Base-by-base conservation (phyloP, 352 stramenopile genomes). In the Pseudoperonospora humuli region DNA sequence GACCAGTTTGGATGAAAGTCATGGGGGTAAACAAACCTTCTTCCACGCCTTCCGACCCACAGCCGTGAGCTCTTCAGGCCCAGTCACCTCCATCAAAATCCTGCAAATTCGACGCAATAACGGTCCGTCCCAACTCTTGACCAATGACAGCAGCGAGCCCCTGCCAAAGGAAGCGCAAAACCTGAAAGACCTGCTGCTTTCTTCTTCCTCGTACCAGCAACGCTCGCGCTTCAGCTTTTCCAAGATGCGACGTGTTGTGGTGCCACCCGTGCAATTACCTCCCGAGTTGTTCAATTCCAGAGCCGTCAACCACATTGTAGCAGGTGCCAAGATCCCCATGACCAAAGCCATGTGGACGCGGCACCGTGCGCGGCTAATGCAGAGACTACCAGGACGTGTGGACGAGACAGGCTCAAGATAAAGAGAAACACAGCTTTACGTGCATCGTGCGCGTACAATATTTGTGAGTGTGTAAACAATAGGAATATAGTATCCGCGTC, bases 261-360 rank as follows among this genome's bases (percentile, higher is more conserved):
- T 72, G 29, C 47, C 64, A 28, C 69, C 69, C 7, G 60, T 77
- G 37, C 39, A 67, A 44, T 70, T 80, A 24, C 63, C 66, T 7
- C 26, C 40, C 7, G 55, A 74, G 36, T 47, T 80, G 20, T 40
- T 43, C 33, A 33, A 40, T 45, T 35, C 57, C 48, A 50, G 61
- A 51, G 49, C 66, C 45, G 43, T 73, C 27, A 61, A 32, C 45
- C 49, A 61, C 49, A 51, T 75, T 42, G 69, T 80, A 13, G 69
- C 60, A 3, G 63, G 69, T 20, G 55, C 38, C 37, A 67, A 69
- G 40, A 71, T 77, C 40, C 66, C 66, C 41, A 64, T 77, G 49
- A 81, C 69, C n/a, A 57, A 55, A 33, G 50, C 40, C 49, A 81
- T 81, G 69, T 67, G 45, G 43, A 42, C 39, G 48, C 60, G 64